Conservation (phyloP, 306 rosid genomes). For the Prosopis cineraria region DNA sequence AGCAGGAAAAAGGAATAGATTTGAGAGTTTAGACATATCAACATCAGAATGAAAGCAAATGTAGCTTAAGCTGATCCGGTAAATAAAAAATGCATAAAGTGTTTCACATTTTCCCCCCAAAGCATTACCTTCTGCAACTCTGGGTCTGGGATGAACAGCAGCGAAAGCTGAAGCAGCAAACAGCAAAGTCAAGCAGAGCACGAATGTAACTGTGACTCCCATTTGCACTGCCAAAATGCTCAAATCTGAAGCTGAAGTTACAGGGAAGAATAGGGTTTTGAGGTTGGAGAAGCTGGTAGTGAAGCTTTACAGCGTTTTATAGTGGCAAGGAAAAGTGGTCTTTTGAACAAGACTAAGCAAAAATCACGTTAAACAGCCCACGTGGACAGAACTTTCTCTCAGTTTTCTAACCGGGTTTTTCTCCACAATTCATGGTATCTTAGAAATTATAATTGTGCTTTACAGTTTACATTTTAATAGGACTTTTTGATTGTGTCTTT, state of each 20-base stretch:
- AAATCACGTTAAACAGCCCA: conserved; percentile 46
- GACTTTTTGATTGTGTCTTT: neutral
- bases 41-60: neutral
- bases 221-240: conserved; percentile 35
- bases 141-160: conserved; percentile 44
- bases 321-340: conserved; percentile 19
- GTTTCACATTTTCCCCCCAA: neutral
- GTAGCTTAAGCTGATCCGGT: neutral
- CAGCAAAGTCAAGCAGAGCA: conserved; percentile 46
- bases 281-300: neutral
- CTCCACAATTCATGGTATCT: conserved; percentile 63
- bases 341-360: conserved; percentile 33
- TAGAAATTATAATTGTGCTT: conserved; percentile 8
- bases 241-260: neutral
- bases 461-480: neutral
- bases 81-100: neutral
- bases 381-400: conserved; percentile 33
- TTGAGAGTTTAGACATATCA: neutral
- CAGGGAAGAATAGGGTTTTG: conserved; percentile 23
- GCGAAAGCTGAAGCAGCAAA: conserved; percentile 53
- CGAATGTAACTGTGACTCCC: conserved; percentile 39
- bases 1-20: neutral
- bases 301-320: conserved; percentile 41
- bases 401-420: conserved; percentile 41
- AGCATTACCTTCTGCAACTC: conserved; percentile 62